Evolutionary conservation across 306 rosid genomes (phyloP).

Genomic region (Boehmeria nivea): DNA sequence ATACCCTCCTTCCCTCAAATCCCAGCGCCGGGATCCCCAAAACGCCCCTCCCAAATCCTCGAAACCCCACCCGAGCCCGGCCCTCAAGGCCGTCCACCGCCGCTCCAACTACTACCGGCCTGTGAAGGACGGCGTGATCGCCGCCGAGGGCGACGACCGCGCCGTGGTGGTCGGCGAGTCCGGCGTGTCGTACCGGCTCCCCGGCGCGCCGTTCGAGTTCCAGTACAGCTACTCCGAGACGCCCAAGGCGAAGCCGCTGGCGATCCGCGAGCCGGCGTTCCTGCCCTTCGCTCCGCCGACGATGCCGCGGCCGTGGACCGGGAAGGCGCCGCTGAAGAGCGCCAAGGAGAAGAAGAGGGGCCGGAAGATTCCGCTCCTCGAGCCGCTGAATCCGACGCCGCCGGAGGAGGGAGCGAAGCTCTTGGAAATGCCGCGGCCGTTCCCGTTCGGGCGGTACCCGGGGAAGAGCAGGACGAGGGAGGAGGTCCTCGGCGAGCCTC

Average conservation of each 20-base stretch:
- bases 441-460: conserved; percentile 46
- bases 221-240: conserved; percentile 91
- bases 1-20: conserved; percentile 40
- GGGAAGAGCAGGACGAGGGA: conserved; percentile 50
- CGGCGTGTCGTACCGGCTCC: conserved; percentile 78
- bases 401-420: conserved; percentile 60
- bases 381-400: conserved; percentile 47
- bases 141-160: conserved; percentile 55
- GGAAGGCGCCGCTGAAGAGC: conserved; percentile 87
- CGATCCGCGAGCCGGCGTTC: conserved; percentile 87
- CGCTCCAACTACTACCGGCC: conserved; percentile 75
- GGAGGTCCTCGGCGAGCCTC: conserved; percentile 80
- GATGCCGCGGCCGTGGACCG: conserved; percentile 97
- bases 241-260: conserved; percentile 80
- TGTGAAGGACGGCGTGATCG: conserved; percentile 39
- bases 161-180: conserved; percentile 74
- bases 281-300: conserved; percentile 81
- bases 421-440: conserved; percentile 63
- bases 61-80: conserved; percentile 43
- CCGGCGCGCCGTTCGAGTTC: conserved; percentile 93
- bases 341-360: conserved; percentile 58
- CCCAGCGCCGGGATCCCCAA: conserved; percentile 19
- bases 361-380: conserved; percentile 59
- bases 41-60: conserved; percentile 9
- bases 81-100: conserved; percentile 55